Percentiles rank a stretch among this genome's conserved stretches.
Conservation (phyloP, 2,329 filamentous ascomycete species). For the Chaetothyriales sp. region DNA sequence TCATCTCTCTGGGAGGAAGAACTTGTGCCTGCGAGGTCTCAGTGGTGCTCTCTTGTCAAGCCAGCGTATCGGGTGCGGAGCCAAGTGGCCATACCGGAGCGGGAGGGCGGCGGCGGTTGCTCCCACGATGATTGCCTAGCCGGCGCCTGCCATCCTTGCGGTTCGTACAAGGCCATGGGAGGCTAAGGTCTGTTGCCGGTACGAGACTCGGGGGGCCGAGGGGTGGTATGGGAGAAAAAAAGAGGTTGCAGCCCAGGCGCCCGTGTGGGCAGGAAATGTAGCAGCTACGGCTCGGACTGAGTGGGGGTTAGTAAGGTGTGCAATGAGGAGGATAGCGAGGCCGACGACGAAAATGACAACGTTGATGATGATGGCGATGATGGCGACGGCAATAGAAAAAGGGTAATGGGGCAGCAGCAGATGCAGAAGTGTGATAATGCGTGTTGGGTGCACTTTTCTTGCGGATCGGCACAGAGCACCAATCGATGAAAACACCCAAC, state of each 20-base stretch:
- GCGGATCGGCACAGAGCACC: neutral
- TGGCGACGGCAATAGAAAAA: too few relatives aligned
- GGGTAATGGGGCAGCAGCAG: too few relatives aligned
- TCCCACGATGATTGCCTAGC: slow-evolving; percentile 56
- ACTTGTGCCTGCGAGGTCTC: slow-evolving; percentile 47
- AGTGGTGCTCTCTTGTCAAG: slow-evolving; percentile 4
- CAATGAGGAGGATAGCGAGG: neutral
- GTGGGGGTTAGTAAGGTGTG: neutral
- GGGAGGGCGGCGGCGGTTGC: slow-evolving; percentile 54
- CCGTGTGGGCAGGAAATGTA: neutral
- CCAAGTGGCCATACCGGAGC: slow-evolving; percentile 43
- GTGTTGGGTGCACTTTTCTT: neutral
- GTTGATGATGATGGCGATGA: neutral
- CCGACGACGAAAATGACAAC: neutral
- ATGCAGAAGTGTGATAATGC: too few relatives aligned
- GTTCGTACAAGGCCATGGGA: slow-evolving; percentile 55
- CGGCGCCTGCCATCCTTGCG: slow-evolving; percentile 47
- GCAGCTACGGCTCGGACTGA: neutral
- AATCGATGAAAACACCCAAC: neutral
- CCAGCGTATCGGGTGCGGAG: neutral
- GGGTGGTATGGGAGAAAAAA: neutral
- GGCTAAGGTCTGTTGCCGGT: neutral
- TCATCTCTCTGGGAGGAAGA: slow-evolving; percentile 63
- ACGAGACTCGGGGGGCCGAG: neutral
- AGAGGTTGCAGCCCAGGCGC: neutral